Base-by-base conservation (phyloP, 768 basidiomycete species). In the Scleroderma bovista region DNA sequence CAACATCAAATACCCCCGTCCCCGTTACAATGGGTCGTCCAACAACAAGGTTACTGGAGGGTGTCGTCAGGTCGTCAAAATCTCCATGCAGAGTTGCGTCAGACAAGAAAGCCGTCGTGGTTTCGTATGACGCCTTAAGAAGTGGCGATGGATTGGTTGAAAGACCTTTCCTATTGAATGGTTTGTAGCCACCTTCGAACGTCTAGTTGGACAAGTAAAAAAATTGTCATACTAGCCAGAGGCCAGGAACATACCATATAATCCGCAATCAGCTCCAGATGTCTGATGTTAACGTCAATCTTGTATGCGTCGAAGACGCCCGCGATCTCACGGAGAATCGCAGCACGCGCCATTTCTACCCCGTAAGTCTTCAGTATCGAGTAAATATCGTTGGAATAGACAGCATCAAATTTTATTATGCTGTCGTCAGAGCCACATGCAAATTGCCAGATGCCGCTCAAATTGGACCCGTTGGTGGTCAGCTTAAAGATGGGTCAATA, bases 41-140 rank as follows among this genome's bases (percentile, higher is more conserved):
- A 51, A 96, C 58, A 29, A 97, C 94, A 65, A 99, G 87, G 63
- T 84, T 91, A 1, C 92, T 88, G 5, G 93, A 93, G 2, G 95
- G 95, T 19, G 87, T 86, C 17, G 82, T 80, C 56, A 97, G 74
- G 61, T 93, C 87, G 65, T 98, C 95, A 69, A 90, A 97, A 71
- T 98, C 96, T 22, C 96, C 96, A 63, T 86, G 83, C 42, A 99
- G 72, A 0, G 93, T 91, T 17, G 96, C 95, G 51, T 99, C 92
- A 4, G 94, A 89, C 57, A 99, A 68, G 76, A 99, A 96, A 1
- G 85, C 76, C 2, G 86, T 89, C 0, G 95, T 98, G 4, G 94
- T 97, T 70, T 98, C 96, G 69, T 90, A 99, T 9, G 93, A 96
- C 1, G 96, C 96, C 68, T 98, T 98, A 48, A 98, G 80, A 36